Evolutionary conservation across 1,284 basidiomycete genomes (phyloP).

Genomic region (Sutorius eximius): DNA sequence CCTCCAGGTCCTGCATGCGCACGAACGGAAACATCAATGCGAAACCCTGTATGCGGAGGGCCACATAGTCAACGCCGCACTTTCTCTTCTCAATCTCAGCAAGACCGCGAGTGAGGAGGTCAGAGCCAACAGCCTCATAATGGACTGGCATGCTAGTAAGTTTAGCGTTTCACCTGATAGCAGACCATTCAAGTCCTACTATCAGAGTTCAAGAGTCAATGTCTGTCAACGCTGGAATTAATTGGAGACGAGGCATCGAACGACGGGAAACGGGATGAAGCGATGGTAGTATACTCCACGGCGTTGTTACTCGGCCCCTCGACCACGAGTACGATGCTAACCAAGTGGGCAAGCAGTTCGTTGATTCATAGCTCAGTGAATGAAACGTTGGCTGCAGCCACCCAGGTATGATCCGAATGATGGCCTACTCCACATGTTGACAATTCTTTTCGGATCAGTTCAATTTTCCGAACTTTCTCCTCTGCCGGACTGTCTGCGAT

Average conservation of each 20-base stretch:
- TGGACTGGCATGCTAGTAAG: neutral
- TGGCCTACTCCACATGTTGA: no score
- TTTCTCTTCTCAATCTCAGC: neutral
- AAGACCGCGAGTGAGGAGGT: neutral
- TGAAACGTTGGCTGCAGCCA: no score
- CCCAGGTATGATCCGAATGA: no score
- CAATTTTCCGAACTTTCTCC: no score
- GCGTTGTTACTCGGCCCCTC: neutral
- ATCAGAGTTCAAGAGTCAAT: neutral
- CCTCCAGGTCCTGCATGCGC: neutral
- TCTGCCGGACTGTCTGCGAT: no score
- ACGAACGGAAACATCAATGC: neutral
- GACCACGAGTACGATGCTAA: neutral
- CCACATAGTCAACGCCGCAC: neutral
- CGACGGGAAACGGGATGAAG: neutral
- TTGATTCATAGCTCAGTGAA: neutral
- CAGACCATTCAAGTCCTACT: neutral
- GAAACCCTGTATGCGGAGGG: neutral
- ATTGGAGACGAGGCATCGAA: neutral
- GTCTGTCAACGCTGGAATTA: neutral
- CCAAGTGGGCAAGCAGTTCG: neutral
- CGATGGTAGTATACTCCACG: neutral
- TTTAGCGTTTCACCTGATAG: neutral
- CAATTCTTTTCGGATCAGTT: no score
- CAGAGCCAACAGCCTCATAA: neutral